These are phyloP conservation scores for Pleurotus tuoliensis DNA, from an alignment of 768 basidiomycete species.

Conservation along the genomic window DNA sequence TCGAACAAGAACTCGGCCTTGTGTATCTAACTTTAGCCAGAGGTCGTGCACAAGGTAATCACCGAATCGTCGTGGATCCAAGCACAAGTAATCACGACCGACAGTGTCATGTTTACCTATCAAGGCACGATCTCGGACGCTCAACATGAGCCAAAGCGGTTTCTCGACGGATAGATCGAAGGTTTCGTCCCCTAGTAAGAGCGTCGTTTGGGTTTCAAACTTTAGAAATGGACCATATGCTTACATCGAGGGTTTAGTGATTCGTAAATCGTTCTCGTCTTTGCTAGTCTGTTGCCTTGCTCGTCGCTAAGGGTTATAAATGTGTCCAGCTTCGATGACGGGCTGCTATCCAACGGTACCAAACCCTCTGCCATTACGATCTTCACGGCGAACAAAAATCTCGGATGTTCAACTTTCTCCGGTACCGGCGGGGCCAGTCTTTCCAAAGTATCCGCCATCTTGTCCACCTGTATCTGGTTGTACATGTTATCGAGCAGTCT, in stretches of 20 bases:
- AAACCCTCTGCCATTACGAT: constrained; percentile 88
- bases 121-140: constrained; percentile 84
- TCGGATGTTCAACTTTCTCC: constrained; percentile 60
- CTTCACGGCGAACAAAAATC: constrained; percentile 91
- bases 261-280: constrained; percentile 96
- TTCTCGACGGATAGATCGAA: constrained; percentile 93
- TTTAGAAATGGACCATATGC: constrained; percentile 23
- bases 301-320: constrained; percentile 96
- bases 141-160: constrained; percentile 96
- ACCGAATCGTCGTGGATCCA: constrained; percentile 84
- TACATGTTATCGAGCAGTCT: constrained; percentile 93
- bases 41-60: constrained; percentile 90
- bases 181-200: constrained; percentile 83
- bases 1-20: constrained; percentile 80
- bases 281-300: constrained; percentile 82
- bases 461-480: constrained; percentile 86
- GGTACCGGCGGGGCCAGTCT: constrained; percentile 64
- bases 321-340: constrained; percentile 81
- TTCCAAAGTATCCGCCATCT: constrained; percentile 62
- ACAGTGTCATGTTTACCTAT: constrained; percentile 92
- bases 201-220: constrained; percentile 10
- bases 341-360: constrained; percentile 70
- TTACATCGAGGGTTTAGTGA: constrained; percentile 84
- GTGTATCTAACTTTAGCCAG: constrained; percentile 86
- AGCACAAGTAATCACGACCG: constrained; percentile 86